Conservation (phyloP, 73 alveolate genomes). For the Tetrahymena thermophila region DNA sequence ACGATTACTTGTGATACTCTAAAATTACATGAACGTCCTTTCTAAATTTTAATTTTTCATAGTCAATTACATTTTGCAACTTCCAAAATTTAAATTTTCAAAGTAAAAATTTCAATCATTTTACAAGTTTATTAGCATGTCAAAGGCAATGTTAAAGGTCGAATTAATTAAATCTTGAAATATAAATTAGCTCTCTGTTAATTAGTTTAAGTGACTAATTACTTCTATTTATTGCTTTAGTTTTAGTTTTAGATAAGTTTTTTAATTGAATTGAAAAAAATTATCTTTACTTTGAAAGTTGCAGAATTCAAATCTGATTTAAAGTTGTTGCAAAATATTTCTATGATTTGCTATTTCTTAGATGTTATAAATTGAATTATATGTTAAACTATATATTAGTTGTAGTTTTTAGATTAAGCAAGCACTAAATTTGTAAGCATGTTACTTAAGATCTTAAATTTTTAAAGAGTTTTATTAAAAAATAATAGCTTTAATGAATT, state of each 20-base stretch:
- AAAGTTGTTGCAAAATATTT: background rate
- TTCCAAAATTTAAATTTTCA: no score
- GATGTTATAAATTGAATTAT: background rate
- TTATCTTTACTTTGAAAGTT: background rate
- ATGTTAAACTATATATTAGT: background rate
- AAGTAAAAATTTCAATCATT: no score
- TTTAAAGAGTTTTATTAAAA: no score
- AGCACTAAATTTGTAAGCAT: background rate
- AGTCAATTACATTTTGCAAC: no score
- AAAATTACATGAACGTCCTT: background rate
- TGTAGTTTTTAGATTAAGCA: background rate
- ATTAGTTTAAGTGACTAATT: background rate
- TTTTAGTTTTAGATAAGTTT: no score
- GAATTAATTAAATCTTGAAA: background rate
- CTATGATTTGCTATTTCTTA: background rate
- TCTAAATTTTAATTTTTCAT: background rate
- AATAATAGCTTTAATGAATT: no score
- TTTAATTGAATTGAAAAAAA: no score
- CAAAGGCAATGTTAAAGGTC: background rate
- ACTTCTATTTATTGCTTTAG: background rate
- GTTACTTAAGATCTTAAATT: background rate
- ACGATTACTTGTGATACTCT: background rate
- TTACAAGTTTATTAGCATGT: background rate
- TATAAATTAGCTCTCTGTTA: background rate
- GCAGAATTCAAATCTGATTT: background rate